These are phyloP conservation scores for Diddensiella transvaalensis DNA, from an alignment of 805 yeast genomes.

Conservation along the genomic window DNA sequence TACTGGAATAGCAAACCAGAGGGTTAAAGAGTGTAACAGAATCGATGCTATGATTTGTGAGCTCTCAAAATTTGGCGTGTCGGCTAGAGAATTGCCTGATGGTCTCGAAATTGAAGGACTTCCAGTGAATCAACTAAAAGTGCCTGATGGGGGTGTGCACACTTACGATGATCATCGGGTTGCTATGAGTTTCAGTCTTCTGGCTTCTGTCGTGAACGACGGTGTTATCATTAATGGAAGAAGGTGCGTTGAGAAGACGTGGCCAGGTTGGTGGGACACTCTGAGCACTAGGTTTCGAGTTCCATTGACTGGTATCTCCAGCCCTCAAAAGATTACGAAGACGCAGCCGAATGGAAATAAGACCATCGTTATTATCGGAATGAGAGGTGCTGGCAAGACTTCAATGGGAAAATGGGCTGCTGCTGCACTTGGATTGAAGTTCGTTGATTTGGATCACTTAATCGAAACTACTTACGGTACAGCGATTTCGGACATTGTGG, in stretches of 20 bases:
- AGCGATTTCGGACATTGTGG: slow-evolving; percentile 43
- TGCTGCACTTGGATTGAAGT: slow-evolving; percentile 50
- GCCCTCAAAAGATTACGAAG: slow-evolving; percentile 10
- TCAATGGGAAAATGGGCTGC: slow-evolving; percentile 81
- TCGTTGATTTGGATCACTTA: slow-evolving; percentile 71
- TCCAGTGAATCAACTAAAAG: slow-evolving; percentile 39
- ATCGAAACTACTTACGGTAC: slow-evolving; percentile 53
- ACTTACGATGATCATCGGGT: slow-evolving; percentile 96
- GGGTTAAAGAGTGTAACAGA: slow-evolving; percentile 96
- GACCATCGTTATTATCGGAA: slow-evolving; percentile 81
- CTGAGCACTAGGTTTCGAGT: slow-evolving; percentile 66
- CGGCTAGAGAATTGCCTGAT: slow-evolving; percentile 80
- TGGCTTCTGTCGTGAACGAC: slow-evolving; percentile 65
- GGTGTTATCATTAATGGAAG: slow-evolving; percentile 79
- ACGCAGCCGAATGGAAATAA: slow-evolving; percentile 36
- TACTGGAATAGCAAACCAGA: slow-evolving; percentile 95
- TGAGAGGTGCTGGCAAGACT: slow-evolving; percentile 97
- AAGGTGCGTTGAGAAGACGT: slow-evolving; percentile 91
- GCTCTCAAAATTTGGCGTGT: slow-evolving; percentile 86
- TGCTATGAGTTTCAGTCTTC: slow-evolving; percentile 91
- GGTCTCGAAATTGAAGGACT: slow-evolving; percentile 87
- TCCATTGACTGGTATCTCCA: slow-evolving; percentile 55
- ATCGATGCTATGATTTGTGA: slow-evolving; percentile 91
- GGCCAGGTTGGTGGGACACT: slow-evolving; percentile 99
- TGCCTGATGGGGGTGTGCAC: slow-evolving; percentile 63